phyloP scores from a whole-genome alignment of 768 basidiomycete species.

The Tephrocybe sp. region DNA sequence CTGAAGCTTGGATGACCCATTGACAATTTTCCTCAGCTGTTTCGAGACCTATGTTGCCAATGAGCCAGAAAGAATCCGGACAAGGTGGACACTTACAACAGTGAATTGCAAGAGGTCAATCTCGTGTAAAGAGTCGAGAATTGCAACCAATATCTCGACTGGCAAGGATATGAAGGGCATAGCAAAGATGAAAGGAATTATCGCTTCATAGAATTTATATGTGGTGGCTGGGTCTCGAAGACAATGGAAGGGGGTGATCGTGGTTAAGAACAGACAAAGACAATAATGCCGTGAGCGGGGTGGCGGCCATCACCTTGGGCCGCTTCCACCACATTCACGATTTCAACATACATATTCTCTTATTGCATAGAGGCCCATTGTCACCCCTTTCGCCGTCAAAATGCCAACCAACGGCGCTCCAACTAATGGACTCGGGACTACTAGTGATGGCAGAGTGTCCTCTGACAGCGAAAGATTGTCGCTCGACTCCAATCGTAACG shows the following conservation, averaged over 20 bases:
- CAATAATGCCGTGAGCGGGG: slow-evolving; percentile 9
- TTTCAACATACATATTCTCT: neutral
- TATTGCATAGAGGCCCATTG: neutral
- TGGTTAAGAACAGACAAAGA: no score
- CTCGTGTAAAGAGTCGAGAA: slow-evolving; percentile 32
- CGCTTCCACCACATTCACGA: neutral
- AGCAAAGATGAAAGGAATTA: neutral
- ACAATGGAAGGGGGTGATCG: neutral
- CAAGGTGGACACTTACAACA: slow-evolving; percentile 18
- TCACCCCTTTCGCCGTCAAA: neutral
- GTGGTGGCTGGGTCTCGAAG: neutral
- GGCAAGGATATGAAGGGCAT: slow-evolving; percentile 25
- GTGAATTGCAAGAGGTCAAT: slow-evolving; percentile 34
- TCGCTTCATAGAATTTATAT: neutral
- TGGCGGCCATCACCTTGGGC: slow-evolving; percentile 1
- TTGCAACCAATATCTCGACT: slow-evolving; percentile 36
- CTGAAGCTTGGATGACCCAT: slow-evolving; percentile 42
- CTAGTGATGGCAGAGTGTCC: slow-evolving; percentile 37
- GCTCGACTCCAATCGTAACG: slow-evolving; percentile 25
- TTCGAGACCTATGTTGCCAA: slow-evolving; percentile 33
- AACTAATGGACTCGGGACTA: slow-evolving; percentile 26
- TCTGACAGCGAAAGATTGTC: slow-evolving; percentile 44
- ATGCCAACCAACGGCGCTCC: slow-evolving; percentile 27
- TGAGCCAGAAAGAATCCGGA: slow-evolving; percentile 3
- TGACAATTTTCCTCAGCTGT: slow-evolving; percentile 34